These are phyloP conservation scores for Colletotrichum endophyticum DNA, from an alignment of 2,329 filamentous ascomycete species.

Conservation along the genomic window DNA sequence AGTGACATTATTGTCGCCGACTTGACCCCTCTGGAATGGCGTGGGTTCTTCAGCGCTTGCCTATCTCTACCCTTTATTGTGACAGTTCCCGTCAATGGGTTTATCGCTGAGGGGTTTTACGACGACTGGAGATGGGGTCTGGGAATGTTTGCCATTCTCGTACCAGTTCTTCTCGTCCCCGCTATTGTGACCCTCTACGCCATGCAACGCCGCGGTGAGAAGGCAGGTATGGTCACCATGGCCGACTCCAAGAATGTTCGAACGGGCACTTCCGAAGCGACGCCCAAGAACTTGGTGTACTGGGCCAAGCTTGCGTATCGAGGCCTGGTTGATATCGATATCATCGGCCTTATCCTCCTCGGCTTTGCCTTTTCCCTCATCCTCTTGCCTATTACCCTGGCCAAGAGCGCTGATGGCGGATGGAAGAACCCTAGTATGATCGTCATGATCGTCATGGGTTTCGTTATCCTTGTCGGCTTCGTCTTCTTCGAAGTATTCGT, in stretches of 20 bases:
- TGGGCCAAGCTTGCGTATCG: slow-evolving; percentile 26
- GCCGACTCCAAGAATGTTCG: slow-evolving; percentile 35
- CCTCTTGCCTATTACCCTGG: slow-evolving; percentile 67
- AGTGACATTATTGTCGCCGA: slow-evolving; percentile 42
- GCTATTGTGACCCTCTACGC: slow-evolving; percentile 58
- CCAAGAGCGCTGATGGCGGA: slow-evolving; percentile 31
- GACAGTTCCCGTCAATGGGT: slow-evolving; percentile 44
- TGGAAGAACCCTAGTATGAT: slow-evolving; percentile 38
- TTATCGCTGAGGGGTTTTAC: slow-evolving; percentile 42
- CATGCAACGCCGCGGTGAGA: slow-evolving; percentile 64
- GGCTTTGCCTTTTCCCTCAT: slow-evolving; percentile 62
- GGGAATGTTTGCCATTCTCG: slow-evolving; percentile 66
- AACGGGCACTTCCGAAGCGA: slow-evolving; percentile 31
- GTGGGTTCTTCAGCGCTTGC: slow-evolving; percentile 36
- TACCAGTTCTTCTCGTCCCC: slow-evolving; percentile 61
- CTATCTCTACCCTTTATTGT: slow-evolving; percentile 35
- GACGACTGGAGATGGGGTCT: slow-evolving; percentile 68
- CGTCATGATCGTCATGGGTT: slow-evolving; percentile 27
- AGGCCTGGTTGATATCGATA: slow-evolving; percentile 64
- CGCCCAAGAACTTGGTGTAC: slow-evolving; percentile 6
- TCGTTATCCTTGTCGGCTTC: slow-evolving; percentile 33
- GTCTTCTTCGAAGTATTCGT: slow-evolving; percentile 37
- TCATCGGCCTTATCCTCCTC: slow-evolving; percentile 60
- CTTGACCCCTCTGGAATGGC: slow-evolving; percentile 39
- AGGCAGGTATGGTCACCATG: slow-evolving; percentile 50